These are phyloP conservation scores for Ilex aquifolium DNA, from an alignment of 257 asterid genomes.

Conservation along the genomic window DNA sequence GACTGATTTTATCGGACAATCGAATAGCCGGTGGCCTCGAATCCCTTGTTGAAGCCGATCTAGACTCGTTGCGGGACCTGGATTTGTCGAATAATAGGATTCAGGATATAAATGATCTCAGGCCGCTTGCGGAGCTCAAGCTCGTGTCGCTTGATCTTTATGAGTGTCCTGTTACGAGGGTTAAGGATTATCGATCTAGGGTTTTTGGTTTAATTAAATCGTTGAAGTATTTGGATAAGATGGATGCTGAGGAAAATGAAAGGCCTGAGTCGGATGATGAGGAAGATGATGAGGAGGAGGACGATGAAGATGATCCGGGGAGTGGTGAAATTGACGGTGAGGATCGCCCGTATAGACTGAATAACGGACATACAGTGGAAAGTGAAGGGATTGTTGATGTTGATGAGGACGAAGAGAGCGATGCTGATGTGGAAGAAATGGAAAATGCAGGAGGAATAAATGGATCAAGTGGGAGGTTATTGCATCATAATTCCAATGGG, in stretches of 20 bases:
- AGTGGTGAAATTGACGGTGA: constrained; percentile 91
- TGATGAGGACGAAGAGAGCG: constrained; percentile 88
- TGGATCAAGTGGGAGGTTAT: constrained; percentile 22
- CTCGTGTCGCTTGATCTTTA: constrained; percentile 90
- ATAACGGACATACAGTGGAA: constrained; percentile 45
- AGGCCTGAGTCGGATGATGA: constrained; percentile 94
- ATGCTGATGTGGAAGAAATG: constrained; percentile 78
- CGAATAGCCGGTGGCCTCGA: constrained; percentile 88
- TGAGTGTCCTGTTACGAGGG: constrained; percentile 88
- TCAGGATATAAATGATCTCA: constrained; percentile 63
- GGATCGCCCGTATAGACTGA: constrained; percentile 38
- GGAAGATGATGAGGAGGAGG: constrained; percentile 54
- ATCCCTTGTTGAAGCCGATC: constrained; percentile 67
- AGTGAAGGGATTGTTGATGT: constrained; percentile 80
- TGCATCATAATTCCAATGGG: constrained; percentile 53
- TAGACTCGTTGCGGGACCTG: constrained; percentile 69
- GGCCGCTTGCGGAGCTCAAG: constrained; percentile 77
- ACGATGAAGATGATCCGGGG: constrained; percentile 69
- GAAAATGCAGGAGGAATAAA: constrained; percentile 53
- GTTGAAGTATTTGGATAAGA: constrained; percentile 82
- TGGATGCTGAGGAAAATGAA: constrained; percentile 91
- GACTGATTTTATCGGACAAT: constrained; percentile 73
- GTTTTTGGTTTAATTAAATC: constrained; percentile 83
- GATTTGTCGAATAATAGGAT: constrained; percentile 93
- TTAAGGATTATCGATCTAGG: constrained; percentile 77